Evolutionary conservation across 768 basidiomycete genomes (phyloP).

Genomic region (Dendrothele bispora): DNA sequence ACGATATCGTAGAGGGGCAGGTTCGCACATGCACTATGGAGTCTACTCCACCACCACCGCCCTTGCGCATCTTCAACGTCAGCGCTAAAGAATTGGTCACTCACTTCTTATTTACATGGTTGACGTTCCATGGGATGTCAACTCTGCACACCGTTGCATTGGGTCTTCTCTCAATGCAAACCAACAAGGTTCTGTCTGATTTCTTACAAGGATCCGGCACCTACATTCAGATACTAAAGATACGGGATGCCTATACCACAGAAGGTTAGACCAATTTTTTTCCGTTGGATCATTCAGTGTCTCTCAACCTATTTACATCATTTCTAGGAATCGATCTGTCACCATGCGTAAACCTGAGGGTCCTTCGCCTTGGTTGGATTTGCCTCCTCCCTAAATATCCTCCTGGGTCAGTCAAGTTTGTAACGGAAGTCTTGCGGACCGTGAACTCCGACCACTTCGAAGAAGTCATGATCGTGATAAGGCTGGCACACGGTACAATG

Average conservation of each 20-base stretch:
- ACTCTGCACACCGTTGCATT: background rate
- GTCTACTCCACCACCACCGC: conserved; percentile 1
- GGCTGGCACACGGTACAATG: background rate
- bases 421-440: conserved; percentile 1
- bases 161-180: background rate
- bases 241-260: conserved; percentile 3
- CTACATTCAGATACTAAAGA: background rate
- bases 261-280: background rate
- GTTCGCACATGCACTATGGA: too few species aligned
- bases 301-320: background rate
- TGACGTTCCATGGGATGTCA: background rate
- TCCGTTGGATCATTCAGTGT: too few species aligned
- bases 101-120: conserved; percentile 2
- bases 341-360: background rate
- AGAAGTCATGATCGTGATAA: background rate
- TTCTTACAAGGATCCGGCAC: background rate
- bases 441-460: background rate
- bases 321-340: conserved; percentile 5
- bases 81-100: conserved; percentile 1
- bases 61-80: background rate
- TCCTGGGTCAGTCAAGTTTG: background rate
- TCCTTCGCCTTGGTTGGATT: conserved; percentile 1
- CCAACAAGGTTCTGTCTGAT: background rate
- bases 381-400: background rate
- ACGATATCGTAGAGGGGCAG: background rate